These are phyloP conservation scores for Sarocladiaceae sp. DNA, from an alignment of 2,329 filamentous ascomycete genomes.

Conservation along the genomic window DNA sequence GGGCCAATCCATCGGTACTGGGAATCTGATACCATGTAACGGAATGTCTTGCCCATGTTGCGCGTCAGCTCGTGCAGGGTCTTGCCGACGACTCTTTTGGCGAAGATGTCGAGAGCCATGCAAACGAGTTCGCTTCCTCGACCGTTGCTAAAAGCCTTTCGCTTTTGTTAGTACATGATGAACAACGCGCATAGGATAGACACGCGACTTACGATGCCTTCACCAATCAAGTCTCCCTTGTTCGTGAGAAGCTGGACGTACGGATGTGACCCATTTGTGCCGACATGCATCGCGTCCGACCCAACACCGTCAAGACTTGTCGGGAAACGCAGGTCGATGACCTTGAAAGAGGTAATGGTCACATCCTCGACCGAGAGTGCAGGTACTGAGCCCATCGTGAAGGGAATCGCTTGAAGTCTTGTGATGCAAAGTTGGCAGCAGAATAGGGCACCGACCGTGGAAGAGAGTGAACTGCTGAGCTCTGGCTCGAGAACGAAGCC, in stretches of 20 bases:
- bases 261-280: conserved; percentile 83
- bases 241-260: conserved; percentile 80
- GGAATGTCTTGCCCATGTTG: conserved; percentile 85
- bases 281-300: conserved; percentile 92
- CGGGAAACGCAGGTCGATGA: conserved; percentile 70
- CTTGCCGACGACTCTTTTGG: conserved; percentile 66
- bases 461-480: too few relatives aligned
- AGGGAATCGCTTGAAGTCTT: too few relatives aligned
- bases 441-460: too few relatives aligned
- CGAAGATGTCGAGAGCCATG: conserved; percentile 71
- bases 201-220: conserved; percentile 60
- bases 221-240: conserved; percentile 61
- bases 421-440: too few relatives aligned
- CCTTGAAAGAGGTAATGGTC: conserved; percentile 65
- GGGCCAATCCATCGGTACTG: conserved; percentile 92
- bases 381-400: conserved; percentile 11
- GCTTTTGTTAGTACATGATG: neutral
- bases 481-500: too few relatives aligned
- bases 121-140: conserved; percentile 91
- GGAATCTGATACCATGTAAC: conserved; percentile 79
- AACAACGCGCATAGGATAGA: too few relatives aligned
- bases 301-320: conserved; percentile 94
- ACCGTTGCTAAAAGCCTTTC: conserved; percentile 70
- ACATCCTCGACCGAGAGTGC: conserved; percentile 36
- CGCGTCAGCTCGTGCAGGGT: conserved; percentile 69